Evolutionary conservation across 805 yeast genomes (phyloP), one percentile per base, ranked within the genome.

Genomic region (Yarrowia sp.): DNA sequence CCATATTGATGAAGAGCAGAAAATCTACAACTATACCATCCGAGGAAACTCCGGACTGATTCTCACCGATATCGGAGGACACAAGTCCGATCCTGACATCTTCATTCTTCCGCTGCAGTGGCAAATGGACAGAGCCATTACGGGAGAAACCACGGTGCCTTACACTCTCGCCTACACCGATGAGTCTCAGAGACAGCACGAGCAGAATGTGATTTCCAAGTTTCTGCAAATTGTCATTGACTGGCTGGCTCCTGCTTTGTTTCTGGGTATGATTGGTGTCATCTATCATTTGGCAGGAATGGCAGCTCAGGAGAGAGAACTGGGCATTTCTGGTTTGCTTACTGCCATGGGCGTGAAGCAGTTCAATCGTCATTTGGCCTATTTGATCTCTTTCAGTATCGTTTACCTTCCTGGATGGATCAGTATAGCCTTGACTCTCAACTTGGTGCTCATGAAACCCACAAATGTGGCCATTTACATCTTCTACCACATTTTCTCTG

Each of bases 371-470:
- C 70, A 75, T 20, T 58, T 74, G 19, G 69, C 79, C 3, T 75
- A 70, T 63, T 74, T 73, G 50, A n/a, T 71, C 20, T 70, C 79
- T 3, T 77, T 71, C 70, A 70, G 77, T 5, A 52, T 70, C 7
- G 73, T 77, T 10, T 77, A 77, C 58, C 56, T 76, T 2, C 71
- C 76, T 3, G 76, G 76, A n/a, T 77, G 79, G 79, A 72, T 77
- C 44, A 67, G 72, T 19, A 71, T 77, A 24, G 78, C 76, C 15
- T 66, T 73, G 24, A 70, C 72, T 9, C 68, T 74, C 24, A 69
- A 71, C 14, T 47, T 46, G 12, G 72, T 72, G 33, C 71, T 76
- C 44, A 75, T 73, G 68, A 71, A 68, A 60, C 68, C 73, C 39
- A 71, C 76, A 15, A 72, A 70, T 53, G 68, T 71, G 5, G 72